Base-by-base conservation (phyloP, 371 early-diverging fungal genomes). In the Conidiobolus incongruus region DNA sequence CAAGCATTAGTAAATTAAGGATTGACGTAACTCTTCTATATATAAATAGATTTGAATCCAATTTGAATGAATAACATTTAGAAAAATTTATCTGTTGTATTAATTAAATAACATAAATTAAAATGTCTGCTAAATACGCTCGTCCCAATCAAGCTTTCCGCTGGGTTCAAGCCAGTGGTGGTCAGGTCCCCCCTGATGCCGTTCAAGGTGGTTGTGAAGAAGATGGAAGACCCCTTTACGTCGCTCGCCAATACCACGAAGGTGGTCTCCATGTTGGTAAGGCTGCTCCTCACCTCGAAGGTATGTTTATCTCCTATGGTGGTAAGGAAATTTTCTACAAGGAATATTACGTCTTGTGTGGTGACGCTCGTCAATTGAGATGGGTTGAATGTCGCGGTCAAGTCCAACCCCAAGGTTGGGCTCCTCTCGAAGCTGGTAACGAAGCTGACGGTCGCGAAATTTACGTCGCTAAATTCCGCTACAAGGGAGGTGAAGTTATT, bases 181-280 rank as follows among this genome's bases (percentile, higher is more conserved):
- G 47, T 13, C 17, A 21, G 5, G 29, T 47, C n/a, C 47, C 47
- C 17, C 47, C 40, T 11, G 34, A 47, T 34, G 47, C 47, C 10
- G 47, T 47, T 17, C 47, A 47, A 28, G 47, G 47, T 29, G 47
- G 47, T 26, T 23, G 17, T 7, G 47, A 47, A 20, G 11, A 17
- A 13, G 47, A 47, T 39, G 49, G 44, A 13, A 26, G 31, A 13
- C 49, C 49, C n/a, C 39, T 44, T 7, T 48, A 30, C 24, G 32
- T 43, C 31, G 44, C 34, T 16, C 39, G 49, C 22, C 24, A 36
- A 28, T 35, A 21, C 36, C 49, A 46, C 45, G 38, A 28, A 47
- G 57, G 56, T 34, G 65, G 61, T 2, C 36, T 68, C 31, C 70
- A 68, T 40, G 58, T 64, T 43, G 70, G 70, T 35, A 66, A 63